Percentiles rank a stretch among this genome's conserved stretches.
Evolutionary conservation across 768 basidiomycete genomes (phyloP).

Genomic region (Hypholoma sublateritium): DNA sequence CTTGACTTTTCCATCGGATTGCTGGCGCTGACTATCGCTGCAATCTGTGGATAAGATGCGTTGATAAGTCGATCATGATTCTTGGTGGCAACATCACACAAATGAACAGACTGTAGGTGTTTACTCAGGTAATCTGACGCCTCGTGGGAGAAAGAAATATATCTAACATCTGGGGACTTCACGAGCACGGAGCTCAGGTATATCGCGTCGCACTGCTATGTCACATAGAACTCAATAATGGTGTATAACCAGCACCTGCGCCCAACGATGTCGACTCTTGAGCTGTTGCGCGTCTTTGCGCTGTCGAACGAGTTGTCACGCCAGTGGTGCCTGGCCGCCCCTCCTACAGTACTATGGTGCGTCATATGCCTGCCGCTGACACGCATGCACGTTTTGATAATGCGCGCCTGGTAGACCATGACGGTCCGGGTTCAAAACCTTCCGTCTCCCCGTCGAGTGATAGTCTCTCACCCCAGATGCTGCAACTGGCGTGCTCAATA

Average conservation of each 20-base stretch:
- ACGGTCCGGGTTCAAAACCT: constrained; percentile 51
- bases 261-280: constrained; percentile 82
- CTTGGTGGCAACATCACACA: too few species aligned
- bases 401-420: constrained; percentile 25
- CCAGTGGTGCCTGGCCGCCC: constrained; percentile 43
- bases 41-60: too few species aligned
- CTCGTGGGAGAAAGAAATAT: too few species aligned
- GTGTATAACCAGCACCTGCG: constrained; percentile 93
- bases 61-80: too few species aligned
- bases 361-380: constrained; percentile 32
- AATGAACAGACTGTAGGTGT: too few species aligned
- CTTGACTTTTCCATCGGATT: too few species aligned
- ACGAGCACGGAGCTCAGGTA: constrained; percentile 91
- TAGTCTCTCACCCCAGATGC: constrained; percentile 46
- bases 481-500: constrained; percentile 38
- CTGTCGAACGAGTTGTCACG: constrained; percentile 64
- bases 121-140: too few species aligned
- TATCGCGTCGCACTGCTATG: constrained; percentile 95
- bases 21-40: too few species aligned
- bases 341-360: constrained; percentile 44
- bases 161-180: too few species aligned
- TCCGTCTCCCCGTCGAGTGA: constrained; percentile 64
- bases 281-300: constrained; percentile 94
- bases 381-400: neutral
- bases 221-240: constrained; percentile 94